Evolutionary conservation across 208 protist species (phyloP), one percentile per base, ranked within the genome.

Genomic region (Acanthamoeba culbertsoni): DNA sequence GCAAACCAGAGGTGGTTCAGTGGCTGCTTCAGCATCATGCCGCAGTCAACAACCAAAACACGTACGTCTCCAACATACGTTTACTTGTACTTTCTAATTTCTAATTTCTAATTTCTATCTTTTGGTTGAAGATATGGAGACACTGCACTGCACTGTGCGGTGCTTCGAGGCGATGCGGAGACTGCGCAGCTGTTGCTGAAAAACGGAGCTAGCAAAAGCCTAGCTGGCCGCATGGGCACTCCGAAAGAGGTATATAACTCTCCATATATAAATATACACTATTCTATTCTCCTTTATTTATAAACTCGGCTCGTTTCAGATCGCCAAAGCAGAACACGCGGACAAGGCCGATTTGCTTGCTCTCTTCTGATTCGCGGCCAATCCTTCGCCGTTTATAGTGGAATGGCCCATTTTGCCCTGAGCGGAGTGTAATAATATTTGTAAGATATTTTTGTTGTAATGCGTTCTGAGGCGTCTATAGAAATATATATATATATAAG

Each of bases 81-180:
- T n/a, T n/a, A n/a, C n/a, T n/a, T n/a, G n/a, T n/a, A n/a, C n/a
- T n/a, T n/a, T n/a, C n/a, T n/a, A n/a, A n/a, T n/a, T n/a, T n/a
- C n/a, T n/a, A n/a, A n/a, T n/a, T n/a, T n/a, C n/a, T n/a, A n/a
- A n/a, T n/a, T n/a, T n/a, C n/a, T n/a, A n/a, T n/a, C n/a, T n/a
- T n/a, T n/a, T n/a, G n/a, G n/a, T n/a, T n/a, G n/a, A n/a, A 68
- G 59, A 79, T 79, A 79, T 28, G 68, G 68, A 14, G 68, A 79
- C 68, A 79, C 68, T 3, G 68, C 68, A 6, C 18, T 79, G 0
- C 68, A 79, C 68, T 79, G 68, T 8, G 68, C 68, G 37, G 68
- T 79, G 68, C 23, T 43, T 20, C 23, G 68, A 46, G 68, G 68
- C 68, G 68, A 79, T 48, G 40, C 31, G 68, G 68, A 79, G 68